Evolutionary conservation across 2,329 filamentous ascomycete species (phyloP).

Genomic region (Coniochaeta pulveracea): DNA sequence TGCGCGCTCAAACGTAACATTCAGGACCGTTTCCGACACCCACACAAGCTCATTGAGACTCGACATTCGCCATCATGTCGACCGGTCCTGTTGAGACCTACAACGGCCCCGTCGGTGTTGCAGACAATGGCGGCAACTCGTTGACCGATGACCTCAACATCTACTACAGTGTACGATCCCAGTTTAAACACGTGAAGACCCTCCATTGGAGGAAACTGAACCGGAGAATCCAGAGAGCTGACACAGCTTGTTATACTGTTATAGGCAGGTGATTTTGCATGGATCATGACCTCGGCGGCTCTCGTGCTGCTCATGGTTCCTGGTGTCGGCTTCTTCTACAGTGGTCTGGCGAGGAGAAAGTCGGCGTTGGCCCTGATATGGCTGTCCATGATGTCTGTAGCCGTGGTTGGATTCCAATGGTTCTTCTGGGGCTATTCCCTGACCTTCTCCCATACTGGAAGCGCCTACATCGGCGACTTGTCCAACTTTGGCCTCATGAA

Average conservation of each 20-base stretch:
- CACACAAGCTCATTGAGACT: too few relatives aligned
- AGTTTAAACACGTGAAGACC: too few relatives aligned
- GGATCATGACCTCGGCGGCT: conserved; percentile 65
- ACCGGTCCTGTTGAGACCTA: conserved; percentile 25
- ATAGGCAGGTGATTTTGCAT: conserved; percentile 71
- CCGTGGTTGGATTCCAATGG: conserved; percentile 80
- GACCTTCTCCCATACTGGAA: conserved; percentile 71
- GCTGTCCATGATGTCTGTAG: conserved; percentile 71
- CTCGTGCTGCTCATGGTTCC: conserved; percentile 89
- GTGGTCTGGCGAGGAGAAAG: conserved; percentile 77
- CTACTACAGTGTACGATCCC: conserved; percentile 59
- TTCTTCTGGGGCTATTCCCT: conserved; percentile 93
- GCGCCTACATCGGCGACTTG: conserved; percentile 67
- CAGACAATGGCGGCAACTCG: conserved; percentile 38
- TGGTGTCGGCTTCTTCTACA: conserved; percentile 91
- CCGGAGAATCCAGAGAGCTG: background rate
- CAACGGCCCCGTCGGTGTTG: conserved; percentile 36
- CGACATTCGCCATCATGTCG: conserved; percentile 20
- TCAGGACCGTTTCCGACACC: too few relatives aligned
- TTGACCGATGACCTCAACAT: conserved; percentile 65
- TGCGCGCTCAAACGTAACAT: too few relatives aligned
- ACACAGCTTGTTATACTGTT: background rate
- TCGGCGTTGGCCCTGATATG: conserved; percentile 80
- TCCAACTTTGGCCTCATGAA: conserved; percentile 72
- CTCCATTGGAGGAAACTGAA: too few relatives aligned